Conservation (phyloP, 768 basidiomycete genomes). For the Erythrobasidium yunnanense region DNA sequence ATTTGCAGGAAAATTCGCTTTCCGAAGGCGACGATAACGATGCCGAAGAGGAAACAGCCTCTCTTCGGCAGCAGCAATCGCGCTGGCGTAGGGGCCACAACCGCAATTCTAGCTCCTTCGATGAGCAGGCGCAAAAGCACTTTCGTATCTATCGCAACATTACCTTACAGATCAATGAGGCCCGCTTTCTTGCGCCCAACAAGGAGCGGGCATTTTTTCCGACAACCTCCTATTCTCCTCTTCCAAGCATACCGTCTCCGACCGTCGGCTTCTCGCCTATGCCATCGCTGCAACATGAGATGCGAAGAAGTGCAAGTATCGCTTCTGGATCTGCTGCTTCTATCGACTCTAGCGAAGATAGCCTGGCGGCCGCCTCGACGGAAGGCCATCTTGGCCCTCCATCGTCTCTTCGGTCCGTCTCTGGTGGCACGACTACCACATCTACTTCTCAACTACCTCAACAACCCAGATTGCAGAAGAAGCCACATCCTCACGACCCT, state of each 20-base stretch:
- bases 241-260: not conserved
- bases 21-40: not conserved
- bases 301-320: not conserved
- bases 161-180: slow-evolving; percentile 7
- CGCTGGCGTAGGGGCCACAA: not conserved
- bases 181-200: not conserved
- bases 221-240: not conserved
- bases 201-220: not conserved
- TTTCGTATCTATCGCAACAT: slow-evolving; percentile 13
- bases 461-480: slow-evolving; percentile 6
- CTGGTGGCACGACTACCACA: slow-evolving; percentile 32
- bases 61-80: not conserved
- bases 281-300: not conserved
- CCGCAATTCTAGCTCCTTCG: too few relatives aligned
- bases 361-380: not conserved
- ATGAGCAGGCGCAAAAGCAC: not conserved
- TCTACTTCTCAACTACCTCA: not conserved
- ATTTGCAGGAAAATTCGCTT: not conserved
- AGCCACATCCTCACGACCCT: not conserved
- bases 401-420: slow-evolving; percentile 36
- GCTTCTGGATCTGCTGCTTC: slow-evolving; percentile 5
- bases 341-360: not conserved
- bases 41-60: not conserved
- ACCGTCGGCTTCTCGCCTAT: not conserved
- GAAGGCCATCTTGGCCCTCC: not conserved